A percentile compares a stretch with the other conserved stretches of the same genome.
These are phyloP conservation scores for Heracleum sosnowskyi DNA, from an alignment of 129 eudicot genomes.

Conservation along the genomic window DNA sequence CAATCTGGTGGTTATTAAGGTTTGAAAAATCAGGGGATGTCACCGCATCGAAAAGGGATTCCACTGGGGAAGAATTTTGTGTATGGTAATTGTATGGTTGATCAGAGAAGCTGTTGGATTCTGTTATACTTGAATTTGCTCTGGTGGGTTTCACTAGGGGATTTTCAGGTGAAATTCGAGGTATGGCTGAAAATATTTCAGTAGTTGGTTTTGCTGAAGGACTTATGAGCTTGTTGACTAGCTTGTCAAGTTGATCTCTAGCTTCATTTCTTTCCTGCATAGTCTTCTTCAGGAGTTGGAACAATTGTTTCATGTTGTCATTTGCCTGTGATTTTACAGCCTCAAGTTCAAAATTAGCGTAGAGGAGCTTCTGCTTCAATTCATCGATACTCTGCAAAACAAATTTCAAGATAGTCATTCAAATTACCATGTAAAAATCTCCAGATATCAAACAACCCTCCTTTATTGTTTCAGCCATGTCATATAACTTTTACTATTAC, in stretches of 20 bases:
- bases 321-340: conserved; percentile 8
- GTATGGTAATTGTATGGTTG: conserved; percentile 31
- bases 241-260: conserved; percentile 27
- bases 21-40: conserved; percentile 42
- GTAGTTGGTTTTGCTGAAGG: background rate
- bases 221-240: conserved; percentile 20
- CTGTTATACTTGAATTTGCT: conserved; percentile 61
- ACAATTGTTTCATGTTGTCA: conserved; percentile 15
- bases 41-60: conserved; percentile 46
- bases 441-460: background rate
- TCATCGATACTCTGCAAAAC: conserved; percentile 30
- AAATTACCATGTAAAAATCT: background rate
- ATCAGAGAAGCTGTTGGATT: conserved; percentile 53
- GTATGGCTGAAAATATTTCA: background rate
- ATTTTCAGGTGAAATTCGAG: conserved; percentile 17
- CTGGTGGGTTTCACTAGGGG: conserved; percentile 30
- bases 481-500: background rate
- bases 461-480: background rate
- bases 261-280: conserved; percentile 55
- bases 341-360: conserved; percentile 37
- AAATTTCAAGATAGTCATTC: background rate
- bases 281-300: conserved; percentile 28
- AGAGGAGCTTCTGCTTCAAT: conserved; percentile 37
- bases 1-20: conserved; percentile 18
- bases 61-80: conserved; percentile 44